phyloP scores from a whole-genome alignment of 495 filamentous ascomycete species.

The Neurospora sp. region DNA sequence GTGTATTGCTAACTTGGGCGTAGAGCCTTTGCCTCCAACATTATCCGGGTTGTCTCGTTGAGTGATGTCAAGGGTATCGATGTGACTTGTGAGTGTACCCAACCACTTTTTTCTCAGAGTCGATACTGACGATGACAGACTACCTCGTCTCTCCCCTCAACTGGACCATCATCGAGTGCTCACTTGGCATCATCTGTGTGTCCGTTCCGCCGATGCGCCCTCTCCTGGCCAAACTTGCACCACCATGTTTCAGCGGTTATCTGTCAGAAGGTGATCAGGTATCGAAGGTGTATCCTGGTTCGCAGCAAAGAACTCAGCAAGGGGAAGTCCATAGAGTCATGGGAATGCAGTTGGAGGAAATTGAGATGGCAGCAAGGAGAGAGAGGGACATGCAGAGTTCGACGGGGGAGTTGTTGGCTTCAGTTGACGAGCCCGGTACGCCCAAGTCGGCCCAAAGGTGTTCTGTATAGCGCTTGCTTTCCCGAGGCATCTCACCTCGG shows the following conservation, averaged over 20 bases:
- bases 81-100: slow-evolving; percentile 10
- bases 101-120: not conserved
- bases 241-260: slow-evolving; percentile 3
- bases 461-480: not conserved
- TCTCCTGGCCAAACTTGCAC: slow-evolving; percentile 9
- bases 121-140: slow-evolving; percentile 7
- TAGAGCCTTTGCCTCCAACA: slow-evolving; percentile 12
- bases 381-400: not conserved
- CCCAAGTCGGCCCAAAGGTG: not conserved
- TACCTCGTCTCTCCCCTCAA: slow-evolving; percentile 16
- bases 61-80: slow-evolving; percentile 13
- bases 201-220: slow-evolving; percentile 19
- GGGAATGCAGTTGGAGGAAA: slow-evolving; percentile 7
- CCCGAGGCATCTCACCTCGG: not conserved
- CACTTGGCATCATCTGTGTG: slow-evolving; percentile 21
- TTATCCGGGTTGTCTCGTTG: slow-evolving; percentile 13
- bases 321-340: slow-evolving; percentile 3
- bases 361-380: slow-evolving; percentile 1
- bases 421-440: not conserved
- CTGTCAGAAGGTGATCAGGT: not conserved
- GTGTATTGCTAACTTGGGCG: no score
- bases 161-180: slow-evolving; percentile 24
- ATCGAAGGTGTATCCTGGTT: not conserved
- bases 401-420: not conserved
- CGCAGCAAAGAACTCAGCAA: not conserved